Base-by-base conservation (phyloP, 495 filamentous ascomycete genomes). In the Xeromyces bisporus region DNA sequence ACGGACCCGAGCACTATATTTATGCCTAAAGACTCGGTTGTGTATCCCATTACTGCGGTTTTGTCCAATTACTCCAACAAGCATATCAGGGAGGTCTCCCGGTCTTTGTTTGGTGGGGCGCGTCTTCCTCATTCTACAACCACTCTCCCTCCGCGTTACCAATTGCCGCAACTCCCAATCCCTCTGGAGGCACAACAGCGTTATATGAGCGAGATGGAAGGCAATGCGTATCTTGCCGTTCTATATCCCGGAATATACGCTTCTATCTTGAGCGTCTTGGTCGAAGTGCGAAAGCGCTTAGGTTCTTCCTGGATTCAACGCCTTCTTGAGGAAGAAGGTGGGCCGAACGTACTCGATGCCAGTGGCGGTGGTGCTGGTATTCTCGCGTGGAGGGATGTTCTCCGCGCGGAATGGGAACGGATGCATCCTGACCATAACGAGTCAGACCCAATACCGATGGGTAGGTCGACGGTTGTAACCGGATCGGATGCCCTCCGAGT, bases 201-300 rank as follows among this genome's bases (percentile, higher is more conserved):
- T 32, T 56, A 58, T 17, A 91, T 94, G 82, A 60, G 61, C 3
- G 73, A 82, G 16, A 87, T 93, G 53, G 80, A 93, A 46, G 79
- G 74, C n/a, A 82, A 93, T 61, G 67, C 74, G 2, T 94, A 72
- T 40, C 41, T 93, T 15, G 71, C 84, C 3, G 71, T 73, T 6
- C 62, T 91, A 7, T 72, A 92, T 46, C 87, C 89, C 0, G 78
- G 74, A 1, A 64, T 77, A 32, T 93, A 92, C 48, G 73, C 86
- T 1, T 66, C 79, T 6, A 50, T 70, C 0, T 69, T 77, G 51
- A 80, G 78, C 39, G 62, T 73, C 6, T 42, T 97, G 18, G 77
- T 80, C 0, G 89, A 97, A 57, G 60, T 85, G 9, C 75, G 89
- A 20, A 85, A 85, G 45, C 71, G 89, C 9, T 56, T 96, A 15